Base-by-base conservation (phyloP, 768 basidiomycete species). In the Lentinula detonsa region DNA sequence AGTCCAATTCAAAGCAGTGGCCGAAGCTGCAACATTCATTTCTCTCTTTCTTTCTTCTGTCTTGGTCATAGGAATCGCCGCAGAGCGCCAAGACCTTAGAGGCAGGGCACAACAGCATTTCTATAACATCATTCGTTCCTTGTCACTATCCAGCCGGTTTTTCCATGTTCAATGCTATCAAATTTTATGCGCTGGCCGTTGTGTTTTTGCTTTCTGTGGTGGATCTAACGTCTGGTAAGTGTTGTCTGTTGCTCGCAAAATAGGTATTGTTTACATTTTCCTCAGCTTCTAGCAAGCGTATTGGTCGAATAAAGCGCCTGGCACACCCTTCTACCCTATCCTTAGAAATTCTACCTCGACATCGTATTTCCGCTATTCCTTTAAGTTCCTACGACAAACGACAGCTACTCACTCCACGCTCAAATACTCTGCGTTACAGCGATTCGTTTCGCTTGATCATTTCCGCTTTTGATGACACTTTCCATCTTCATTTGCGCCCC, bases 401-500 rank as follows among this genome's bases (percentile, higher is more conserved):
- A 57, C 68, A 67, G 10, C 64, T 70, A 45, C 65, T 72, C 51
- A 64, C 66, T 49, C 73, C 73, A 4, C 65, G 70, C 57, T 77
- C 82, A 7, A 77, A 79, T 55, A 75, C 76, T 34, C 81, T 91
- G 42, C 84, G 78, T 46, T 81, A 87, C 70, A 79, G 84, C 67
- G 90, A 92, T 70, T 83, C 84, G 9, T 85, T 91, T 70, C 83
- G 90, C 31, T 79, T 92, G 55, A 83, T 82, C 33, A 73, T 92
- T 55, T 78, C 85, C 46, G 87, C 85, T 9, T 88, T 87, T 66
- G 79, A 80, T 64, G 80, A 88, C 45, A 81, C 77, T 31, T 88
- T 85, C 68, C 77, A 87, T 68, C 79, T 94, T 49, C 88, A 93
- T 67, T 78, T 94, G 53, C 83, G 82, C 16, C 91, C 92, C 7